Percentiles rank a stretch among this genome's conserved stretches.
These are phyloP conservation scores for Exophiala sideris DNA, from an alignment of 2,329 filamentous ascomycete genomes.

Conservation along the genomic window DNA sequence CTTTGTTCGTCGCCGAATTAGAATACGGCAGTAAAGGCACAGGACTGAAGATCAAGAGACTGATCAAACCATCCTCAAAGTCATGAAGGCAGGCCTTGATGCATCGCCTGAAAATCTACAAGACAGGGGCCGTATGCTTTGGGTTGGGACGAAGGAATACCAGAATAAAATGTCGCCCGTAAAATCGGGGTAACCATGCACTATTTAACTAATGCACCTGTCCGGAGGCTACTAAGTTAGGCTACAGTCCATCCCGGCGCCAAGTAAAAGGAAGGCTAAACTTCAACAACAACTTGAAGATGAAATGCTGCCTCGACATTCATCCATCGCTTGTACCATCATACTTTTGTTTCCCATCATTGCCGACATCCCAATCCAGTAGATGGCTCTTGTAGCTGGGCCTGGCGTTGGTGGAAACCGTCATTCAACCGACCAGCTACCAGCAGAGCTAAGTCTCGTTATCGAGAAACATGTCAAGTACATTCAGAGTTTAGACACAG, in stretches of 20 bases:
- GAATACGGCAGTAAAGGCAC: constrained; percentile 2
- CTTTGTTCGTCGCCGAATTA: constrained; percentile 4
- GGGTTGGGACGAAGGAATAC: no score
- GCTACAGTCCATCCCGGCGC: no score
- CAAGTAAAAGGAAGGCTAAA: no score
- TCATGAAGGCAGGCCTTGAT: no score
- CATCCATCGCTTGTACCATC: not conserved
- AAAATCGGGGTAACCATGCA: no score
- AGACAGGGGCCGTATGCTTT: no score
- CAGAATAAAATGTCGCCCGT: no score
- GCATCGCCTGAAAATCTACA: no score
- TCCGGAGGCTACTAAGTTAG: no score
- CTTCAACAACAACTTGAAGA: not conserved
- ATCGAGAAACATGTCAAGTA: constrained; percentile 78
- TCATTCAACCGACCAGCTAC: constrained; percentile 18
- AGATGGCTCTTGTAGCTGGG: constrained; percentile 60
- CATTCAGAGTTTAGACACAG: constrained; percentile 85
- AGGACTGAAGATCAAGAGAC: constrained; percentile 2
- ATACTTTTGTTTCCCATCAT: no score
- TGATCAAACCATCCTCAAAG: constrained; percentile 1
- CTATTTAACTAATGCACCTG: no score
- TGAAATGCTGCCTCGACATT: not conserved
- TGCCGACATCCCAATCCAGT: not conserved
- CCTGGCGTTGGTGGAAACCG: constrained; percentile 52
- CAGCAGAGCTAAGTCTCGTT: constrained; percentile 51